Percentiles rank a stretch among this genome's conserved stretches.
Evolutionary conservation across 2,329 filamentous ascomycete genomes (phyloP).

Genomic region (Cladosporium colombiae): DNA sequence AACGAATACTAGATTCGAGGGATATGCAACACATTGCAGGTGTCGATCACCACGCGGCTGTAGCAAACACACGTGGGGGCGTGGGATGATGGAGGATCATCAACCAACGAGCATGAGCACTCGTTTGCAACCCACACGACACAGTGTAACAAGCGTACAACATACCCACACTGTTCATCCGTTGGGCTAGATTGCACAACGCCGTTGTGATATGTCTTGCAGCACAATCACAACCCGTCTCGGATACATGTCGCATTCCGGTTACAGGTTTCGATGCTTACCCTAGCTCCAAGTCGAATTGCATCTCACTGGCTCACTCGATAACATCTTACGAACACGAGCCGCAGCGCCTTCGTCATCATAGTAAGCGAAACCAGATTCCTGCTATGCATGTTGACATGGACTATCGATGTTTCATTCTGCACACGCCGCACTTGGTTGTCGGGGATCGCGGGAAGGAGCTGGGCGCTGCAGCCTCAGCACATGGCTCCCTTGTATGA

Average conservation of each 20-base stretch:
- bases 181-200: not conserved
- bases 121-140: not conserved
- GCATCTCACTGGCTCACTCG: not conserved
- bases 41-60: not conserved
- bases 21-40: not conserved
- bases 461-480: slow-evolving; percentile 9
- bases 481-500: slow-evolving; percentile 6
- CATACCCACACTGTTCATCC: not conserved
- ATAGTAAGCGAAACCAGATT: not conserved
- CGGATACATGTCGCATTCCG: not conserved
- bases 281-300: not conserved
- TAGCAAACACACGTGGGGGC: not conserved
- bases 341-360: not conserved
- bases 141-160: not conserved
- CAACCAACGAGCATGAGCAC: slow-evolving; percentile 5
- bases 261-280: not conserved
- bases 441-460: not conserved
- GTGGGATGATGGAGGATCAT: not conserved
- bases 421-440: not conserved
- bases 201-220: slow-evolving; percentile 11
- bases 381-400: not conserved
- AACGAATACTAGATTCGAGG: not conserved
- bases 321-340: not conserved
- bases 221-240: not conserved
- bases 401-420: not conserved